These are phyloP conservation scores for Suillus plorans DNA, from an alignment of 768 basidiomycete species.

Conservation along the genomic window DNA sequence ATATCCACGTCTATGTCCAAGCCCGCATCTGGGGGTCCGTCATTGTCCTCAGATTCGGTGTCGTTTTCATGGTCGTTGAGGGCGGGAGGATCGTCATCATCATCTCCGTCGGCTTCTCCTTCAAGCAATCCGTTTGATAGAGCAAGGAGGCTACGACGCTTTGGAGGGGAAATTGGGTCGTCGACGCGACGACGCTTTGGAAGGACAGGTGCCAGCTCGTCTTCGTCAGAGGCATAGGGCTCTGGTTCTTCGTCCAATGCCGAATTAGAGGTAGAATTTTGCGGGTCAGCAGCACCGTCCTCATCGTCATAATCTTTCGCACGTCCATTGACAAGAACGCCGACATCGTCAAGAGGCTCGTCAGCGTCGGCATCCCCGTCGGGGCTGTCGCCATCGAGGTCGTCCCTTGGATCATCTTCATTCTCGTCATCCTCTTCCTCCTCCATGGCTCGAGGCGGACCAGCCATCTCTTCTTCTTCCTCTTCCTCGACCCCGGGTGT, in stretches of 20 bases:
- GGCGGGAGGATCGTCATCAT: constrained; percentile 14
- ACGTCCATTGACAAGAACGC: constrained; percentile 5
- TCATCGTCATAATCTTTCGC: constrained; percentile 17
- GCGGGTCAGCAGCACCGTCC: constrained; percentile 11
- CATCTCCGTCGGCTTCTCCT: constrained; percentile 15
- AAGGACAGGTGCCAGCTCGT: neutral
- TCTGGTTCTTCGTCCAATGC: constrained; percentile 7
- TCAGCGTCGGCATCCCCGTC: constrained; percentile 13
- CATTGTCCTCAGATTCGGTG: constrained; percentile 31
- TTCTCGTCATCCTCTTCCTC: constrained; percentile 53
- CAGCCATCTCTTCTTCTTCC: constrained; percentile 43
- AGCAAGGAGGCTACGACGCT: neutral
- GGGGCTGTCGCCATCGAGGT: constrained; percentile 16
- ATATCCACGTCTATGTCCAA: constrained; percentile 22
- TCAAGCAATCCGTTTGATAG: constrained; percentile 1
- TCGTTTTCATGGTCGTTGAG: constrained; percentile 21
- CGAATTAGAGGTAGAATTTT: constrained; percentile 4
- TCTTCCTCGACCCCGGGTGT: constrained; percentile 35
- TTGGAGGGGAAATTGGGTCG: neutral
- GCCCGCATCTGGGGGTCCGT: constrained; percentile 17
- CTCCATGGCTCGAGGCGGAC: constrained; percentile 55
- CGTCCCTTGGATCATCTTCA: constrained; percentile 14
- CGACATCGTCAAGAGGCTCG: constrained; percentile 5
- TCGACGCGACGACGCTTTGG: constrained; percentile 3
- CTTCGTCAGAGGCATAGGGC: constrained; percentile 8